Base-by-base conservation (phyloP, 2,329 filamentous ascomycete genomes). In the Sclerotinia subarctica region DNA sequence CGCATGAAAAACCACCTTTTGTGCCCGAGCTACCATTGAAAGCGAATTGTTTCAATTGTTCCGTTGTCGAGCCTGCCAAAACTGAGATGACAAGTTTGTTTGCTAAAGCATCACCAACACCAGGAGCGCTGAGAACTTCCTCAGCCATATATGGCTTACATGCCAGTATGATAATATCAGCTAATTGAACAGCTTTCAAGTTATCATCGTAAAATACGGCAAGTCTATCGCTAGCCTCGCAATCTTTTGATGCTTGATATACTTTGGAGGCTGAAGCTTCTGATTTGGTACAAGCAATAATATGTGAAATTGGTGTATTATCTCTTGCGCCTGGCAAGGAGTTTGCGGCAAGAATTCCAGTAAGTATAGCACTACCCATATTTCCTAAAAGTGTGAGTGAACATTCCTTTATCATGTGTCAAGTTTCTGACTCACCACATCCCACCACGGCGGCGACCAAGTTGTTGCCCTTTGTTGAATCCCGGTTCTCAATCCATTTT, bases 121-220 rank as follows among this genome's bases (percentile, higher is more conserved):
- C 65, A 63, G 47, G 8, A 53, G 47, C 38, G 11, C 65, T 47
- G 35, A 67, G 65, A 53, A 67, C 59, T 32, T 42, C 57, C 38
- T 67, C 57, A 19, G 65, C 65, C 65, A 67, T 67, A n/a, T 67
- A 63, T 38, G 65, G 65, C 35, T 67, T 67, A 35, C 65, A 67
- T 19, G 57, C 65, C 57, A 67, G 42, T 3, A 67, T 44, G 15
- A 67, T 54, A 21, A 67, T 19, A 49, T 67, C 57, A n/a, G 65
- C 65, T 2, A 63, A 2, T 24, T 67, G 46, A 11, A 67, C 53
- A n/a, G 65, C 65, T 26, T 44, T 63, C 17, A 67, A 5, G 44
- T 67, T 67, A 19, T 67, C 51, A 54, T 63, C 26, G 17, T 46
- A 42, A 13, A 67, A 53, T n/a, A 67, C 52, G 1, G 57, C 59